These are phyloP conservation scores for Bryum argenteum DNA, from an alignment of 225 moss, liverwort and hornwort genomes.

Conservation along the genomic window DNA sequence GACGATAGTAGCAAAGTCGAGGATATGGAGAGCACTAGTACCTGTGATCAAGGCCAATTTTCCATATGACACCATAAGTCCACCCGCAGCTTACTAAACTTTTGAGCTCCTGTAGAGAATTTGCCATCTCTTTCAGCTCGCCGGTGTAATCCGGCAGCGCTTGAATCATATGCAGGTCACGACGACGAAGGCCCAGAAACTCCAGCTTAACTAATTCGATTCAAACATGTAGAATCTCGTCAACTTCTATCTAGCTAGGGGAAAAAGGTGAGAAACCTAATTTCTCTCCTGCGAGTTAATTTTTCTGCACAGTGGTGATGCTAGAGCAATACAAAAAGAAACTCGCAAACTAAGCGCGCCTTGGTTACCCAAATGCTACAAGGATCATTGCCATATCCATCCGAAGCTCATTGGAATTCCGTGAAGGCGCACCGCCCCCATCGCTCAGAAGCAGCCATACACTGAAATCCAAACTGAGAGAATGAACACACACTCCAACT, in stretches of 20 bases:
- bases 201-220: conserved; percentile 5
- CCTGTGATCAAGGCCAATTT: conserved; percentile 47
- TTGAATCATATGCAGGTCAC: neutral
- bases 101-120: conserved; percentile 30
- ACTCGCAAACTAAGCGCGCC: too few species aligned
- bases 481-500: too few species aligned
- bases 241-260: neutral
- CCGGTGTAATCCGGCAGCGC: conserved; percentile 2
- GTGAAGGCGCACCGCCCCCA: neutral
- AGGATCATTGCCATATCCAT: neutral
- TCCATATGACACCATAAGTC: conserved; percentile 57
- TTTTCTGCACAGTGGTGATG: neutral
- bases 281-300: conserved; percentile 2
- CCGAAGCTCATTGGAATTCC: neutral
- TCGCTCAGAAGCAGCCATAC: conserved; percentile 21
- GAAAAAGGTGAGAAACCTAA: neutral
- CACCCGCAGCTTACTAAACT: conserved; percentile 30
- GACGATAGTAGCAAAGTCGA: neutral
- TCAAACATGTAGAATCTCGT: neutral
- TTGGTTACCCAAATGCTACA: too few species aligned
- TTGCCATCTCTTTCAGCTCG: conserved; percentile 30
- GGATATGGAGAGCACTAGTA: neutral
- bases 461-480: neutral
- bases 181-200: conserved; percentile 8
- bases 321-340: too few species aligned